Evolutionary conservation across 805 yeast species (phyloP), one percentile per base, ranked within the genome.

Genomic region (Nakazawaea sp.): DNA sequence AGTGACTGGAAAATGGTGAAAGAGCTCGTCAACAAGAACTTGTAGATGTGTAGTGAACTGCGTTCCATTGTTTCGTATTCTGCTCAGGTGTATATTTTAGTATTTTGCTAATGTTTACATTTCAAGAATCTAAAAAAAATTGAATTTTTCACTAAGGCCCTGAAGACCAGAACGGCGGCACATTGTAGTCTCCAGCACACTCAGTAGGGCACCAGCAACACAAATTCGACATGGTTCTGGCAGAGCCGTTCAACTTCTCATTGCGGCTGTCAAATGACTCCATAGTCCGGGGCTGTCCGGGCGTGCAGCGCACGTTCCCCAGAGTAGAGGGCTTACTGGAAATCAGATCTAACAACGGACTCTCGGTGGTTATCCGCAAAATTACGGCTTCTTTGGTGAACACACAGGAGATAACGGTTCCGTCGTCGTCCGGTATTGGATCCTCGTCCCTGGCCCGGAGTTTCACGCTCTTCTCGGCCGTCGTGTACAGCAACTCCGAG

Each of bases 241-340:
- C 23, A 13, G 32, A 30, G 11, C 32, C 32, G 18, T 30, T 30
- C 32, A 30, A 18, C 16, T 13, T 30, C 5, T 9, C 12, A 4
- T 11, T 30, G 7, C 19, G 8, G 5, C 30, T 28, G 30, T 66
- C 76, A 27, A 71, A 70, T 32, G 60, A 64, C 20, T 63, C 75
- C n/a, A 58, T 74, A 0, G 74, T 79, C 2, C 58, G 68, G 34
- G 87, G 87, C 3, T 75, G 82, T 54, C 85, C 86, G 0, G 87
- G 87, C 1, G 75, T 79, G 1, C 75, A 80, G 1, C 67, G 75
- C 35, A 76, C 74, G 3, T 55, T 66, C 33, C 85, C 86, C 2
- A 64, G 83, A 20, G 59, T 78, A 3, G 75, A 76, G 37, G 75
- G 82, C 7, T 69, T 66, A 18, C 49, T 79, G 12, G 74, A 76